These are phyloP conservation scores for Amanita brunnescens DNA, from an alignment of 768 basidiomycete genomes.

Conservation along the genomic window DNA sequence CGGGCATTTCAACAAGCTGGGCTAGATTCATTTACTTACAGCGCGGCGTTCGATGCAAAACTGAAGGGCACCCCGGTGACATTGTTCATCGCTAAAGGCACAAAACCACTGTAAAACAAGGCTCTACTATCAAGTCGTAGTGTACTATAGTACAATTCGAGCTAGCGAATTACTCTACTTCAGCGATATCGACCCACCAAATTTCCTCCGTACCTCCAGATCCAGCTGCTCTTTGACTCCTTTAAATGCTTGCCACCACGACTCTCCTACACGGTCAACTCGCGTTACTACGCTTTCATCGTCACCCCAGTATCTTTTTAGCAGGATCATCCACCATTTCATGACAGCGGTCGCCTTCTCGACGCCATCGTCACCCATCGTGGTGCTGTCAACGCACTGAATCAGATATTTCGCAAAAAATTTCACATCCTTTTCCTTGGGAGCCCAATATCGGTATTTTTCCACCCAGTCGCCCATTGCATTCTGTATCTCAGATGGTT, in stretches of 20 bases:
- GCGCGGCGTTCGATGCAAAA: conserved; percentile 22
- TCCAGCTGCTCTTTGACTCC: conserved; percentile 64
- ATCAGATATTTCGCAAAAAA: conserved; percentile 68
- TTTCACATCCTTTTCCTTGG: conserved; percentile 65
- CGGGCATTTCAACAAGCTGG: conserved; percentile 45
- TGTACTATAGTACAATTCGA: neutral
- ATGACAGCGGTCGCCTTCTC: conserved; percentile 63
- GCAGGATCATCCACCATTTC: conserved; percentile 75
- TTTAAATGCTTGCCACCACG: conserved; percentile 79
- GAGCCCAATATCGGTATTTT: conserved; percentile 48
- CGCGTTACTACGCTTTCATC: conserved; percentile 39
- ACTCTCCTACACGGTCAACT: conserved; percentile 42
- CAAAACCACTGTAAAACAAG: conserved; percentile 19
- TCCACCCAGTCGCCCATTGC: conserved; percentile 74
- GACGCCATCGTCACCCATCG: conserved; percentile 50
- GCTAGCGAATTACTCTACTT: conserved; percentile 27
- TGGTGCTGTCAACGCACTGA: conserved; percentile 49
- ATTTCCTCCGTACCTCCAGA: conserved; percentile 51
- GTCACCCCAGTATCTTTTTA: conserved; percentile 54
- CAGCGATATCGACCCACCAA: conserved; percentile 63
- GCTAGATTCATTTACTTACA: conserved; percentile 35
- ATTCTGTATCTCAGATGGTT: conserved; percentile 63
- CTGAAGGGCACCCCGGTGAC: conserved; percentile 24
- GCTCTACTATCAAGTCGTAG: neutral
- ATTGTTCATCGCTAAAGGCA: conserved; percentile 52